A percentile compares a stretch with the other conserved stretches of the same genome.
phyloP scores from a whole-genome alignment of 805 yeast genomes.

The Starmera pachycereana region DNA sequence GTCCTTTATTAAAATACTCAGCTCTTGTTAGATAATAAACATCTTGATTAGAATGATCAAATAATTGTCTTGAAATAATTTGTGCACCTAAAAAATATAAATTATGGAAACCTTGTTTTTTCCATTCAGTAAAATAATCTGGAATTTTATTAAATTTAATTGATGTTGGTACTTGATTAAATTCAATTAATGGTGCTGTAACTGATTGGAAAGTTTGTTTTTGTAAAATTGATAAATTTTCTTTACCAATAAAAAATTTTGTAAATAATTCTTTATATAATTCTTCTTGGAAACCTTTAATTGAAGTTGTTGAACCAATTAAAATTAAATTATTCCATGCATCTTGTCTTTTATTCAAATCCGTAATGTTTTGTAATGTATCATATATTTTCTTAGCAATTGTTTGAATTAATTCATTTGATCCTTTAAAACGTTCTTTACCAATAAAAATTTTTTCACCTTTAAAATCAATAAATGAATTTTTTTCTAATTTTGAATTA shows the following conservation, averaged over 20 bases:
- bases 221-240: constrained; percentile 6
- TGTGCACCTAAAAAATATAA: constrained; percentile 78
- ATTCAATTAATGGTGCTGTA: constrained; percentile 12
- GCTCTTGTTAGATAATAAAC: constrained; percentile 53
- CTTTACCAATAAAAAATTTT: constrained; percentile 38
- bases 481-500: constrained; percentile 67
- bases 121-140: constrained; percentile 95
- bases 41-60: constrained; percentile 52
- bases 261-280: constrained; percentile 46
- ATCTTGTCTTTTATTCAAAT: constrained; percentile 63
- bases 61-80: constrained; percentile 78
- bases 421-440: constrained; percentile 80
- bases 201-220: constrained; percentile 20
- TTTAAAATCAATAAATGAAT: constrained; percentile 51
- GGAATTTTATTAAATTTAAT: constrained; percentile 64
- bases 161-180: constrained; percentile 71
- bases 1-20: constrained; percentile 71
- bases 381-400: constrained; percentile 46
- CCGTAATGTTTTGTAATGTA: constrained; percentile 48
- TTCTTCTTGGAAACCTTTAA: constrained; percentile 69
- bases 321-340: constrained; percentile 77
- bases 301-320: constrained; percentile 67
- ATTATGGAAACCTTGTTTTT: constrained; percentile 66
- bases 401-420: constrained; percentile 43
- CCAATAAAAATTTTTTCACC: constrained; percentile 65